These are phyloP conservation scores for Spencermartinsiella ligniputridi DNA, from an alignment of 1,139 yeast species.

Conservation along the genomic window DNA sequence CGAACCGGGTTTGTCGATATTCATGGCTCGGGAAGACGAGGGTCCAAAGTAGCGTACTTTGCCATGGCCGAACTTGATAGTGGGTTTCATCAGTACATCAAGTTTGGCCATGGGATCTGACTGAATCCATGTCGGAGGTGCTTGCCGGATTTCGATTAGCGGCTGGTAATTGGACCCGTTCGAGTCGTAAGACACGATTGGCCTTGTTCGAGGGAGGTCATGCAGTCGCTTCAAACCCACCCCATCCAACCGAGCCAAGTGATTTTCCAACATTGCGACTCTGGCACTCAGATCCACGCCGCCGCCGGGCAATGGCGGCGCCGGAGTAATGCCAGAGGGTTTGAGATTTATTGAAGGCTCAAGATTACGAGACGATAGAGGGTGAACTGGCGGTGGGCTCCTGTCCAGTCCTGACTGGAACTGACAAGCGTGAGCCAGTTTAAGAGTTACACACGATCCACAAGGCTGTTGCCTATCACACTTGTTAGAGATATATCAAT, in stretches of 20 bases:
- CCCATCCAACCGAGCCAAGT: background rate
- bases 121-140: background rate
- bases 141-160: background rate
- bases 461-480: slow-evolving; percentile 25
- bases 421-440: slow-evolving; percentile 16
- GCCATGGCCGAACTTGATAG: background rate
- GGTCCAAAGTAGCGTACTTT: slow-evolving; percentile 14
- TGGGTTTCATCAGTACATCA: background rate
- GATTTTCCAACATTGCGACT: background rate
- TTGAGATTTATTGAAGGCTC: background rate
- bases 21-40: slow-evolving; percentile 9
- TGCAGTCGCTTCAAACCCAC: background rate
- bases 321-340: too few species aligned
- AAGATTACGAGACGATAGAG: background rate
- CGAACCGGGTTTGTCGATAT: background rate
- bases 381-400: background rate
- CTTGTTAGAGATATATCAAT: background rate
- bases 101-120: background rate
- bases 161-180: background rate
- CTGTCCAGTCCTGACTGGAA: slow-evolving; percentile 13
- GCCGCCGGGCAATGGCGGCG: too few species aligned
- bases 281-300: slow-evolving; percentile 2
- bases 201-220: background rate
- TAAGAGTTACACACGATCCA: slow-evolving; percentile 20
- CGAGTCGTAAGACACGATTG: background rate